Conservation (phyloP, 75 land plant species). For the Sequoiadendron giganteum region DNA sequence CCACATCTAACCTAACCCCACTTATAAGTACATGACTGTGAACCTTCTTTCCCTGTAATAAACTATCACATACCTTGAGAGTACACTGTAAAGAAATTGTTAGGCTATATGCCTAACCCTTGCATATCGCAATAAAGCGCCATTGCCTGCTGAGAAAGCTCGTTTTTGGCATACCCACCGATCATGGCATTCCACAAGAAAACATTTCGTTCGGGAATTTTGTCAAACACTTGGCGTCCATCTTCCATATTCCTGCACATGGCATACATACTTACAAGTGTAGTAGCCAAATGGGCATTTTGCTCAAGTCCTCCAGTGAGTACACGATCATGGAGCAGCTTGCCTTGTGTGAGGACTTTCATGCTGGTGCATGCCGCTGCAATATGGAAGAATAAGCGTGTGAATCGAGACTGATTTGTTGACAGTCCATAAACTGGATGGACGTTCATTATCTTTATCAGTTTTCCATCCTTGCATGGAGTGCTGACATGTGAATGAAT, state of each 20-base stretch:
- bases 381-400: conserved; percentile 11
- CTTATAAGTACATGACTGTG: conserved; percentile 3
- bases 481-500: not conserved
- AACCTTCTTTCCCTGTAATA: conserved; percentile 4
- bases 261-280: conserved; percentile 53
- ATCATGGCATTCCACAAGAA: conserved; percentile 58
- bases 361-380: conserved; percentile 33
- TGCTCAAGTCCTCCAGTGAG: conserved; percentile 1
- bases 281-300: conserved; percentile 33
- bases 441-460: not conserved
- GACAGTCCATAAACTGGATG: not conserved
- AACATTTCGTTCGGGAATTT: conserved; percentile 19
- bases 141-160: conserved; percentile 30
- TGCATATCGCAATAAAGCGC: conserved; percentile 26
- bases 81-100: conserved; percentile 13
- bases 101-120: conserved; percentile 3
- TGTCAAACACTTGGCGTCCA: conserved; percentile 36
- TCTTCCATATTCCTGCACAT: conserved; percentile 41
- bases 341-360: conserved; percentile 36
- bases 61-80: conserved; percentile 12
- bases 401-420: not conserved
- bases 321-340: conserved; percentile 25
- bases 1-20: conserved; percentile 8
- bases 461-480: not conserved
- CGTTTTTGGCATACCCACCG: conserved; percentile 35